Conservation (phyloP, 164 flowering plant species). For the Tetrastigma voinierianum region DNA sequence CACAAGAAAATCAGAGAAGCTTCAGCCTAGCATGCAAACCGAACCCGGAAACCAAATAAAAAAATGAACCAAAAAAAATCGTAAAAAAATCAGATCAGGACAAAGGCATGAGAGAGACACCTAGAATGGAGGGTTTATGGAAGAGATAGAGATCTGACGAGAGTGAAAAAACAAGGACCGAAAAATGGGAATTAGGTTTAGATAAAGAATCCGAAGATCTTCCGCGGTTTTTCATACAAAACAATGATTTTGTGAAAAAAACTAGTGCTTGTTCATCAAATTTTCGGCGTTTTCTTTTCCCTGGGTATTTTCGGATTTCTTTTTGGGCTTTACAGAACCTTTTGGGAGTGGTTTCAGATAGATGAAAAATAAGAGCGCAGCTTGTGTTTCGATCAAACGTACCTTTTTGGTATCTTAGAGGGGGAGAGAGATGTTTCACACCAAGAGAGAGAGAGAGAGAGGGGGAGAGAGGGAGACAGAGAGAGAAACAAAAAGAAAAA, state of each 20-base stretch:
- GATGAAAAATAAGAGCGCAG: not conserved
- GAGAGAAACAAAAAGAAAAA: constrained; percentile 3
- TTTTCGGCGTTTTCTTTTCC: not conserved
- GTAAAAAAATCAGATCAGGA: not conserved
- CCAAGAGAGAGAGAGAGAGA: constrained; percentile 13
- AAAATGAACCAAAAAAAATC: not conserved
- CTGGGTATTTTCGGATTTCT: not conserved
- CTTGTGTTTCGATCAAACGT: constrained; percentile 28
- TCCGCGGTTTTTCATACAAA: too few relatives aligned
- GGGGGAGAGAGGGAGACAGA: not conserved
- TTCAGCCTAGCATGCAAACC: constrained; percentile 14
- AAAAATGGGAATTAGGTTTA: constrained; percentile 1
- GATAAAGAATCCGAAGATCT: too few relatives aligned
- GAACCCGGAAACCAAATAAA: constrained; percentile 10
- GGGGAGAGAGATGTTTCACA: constrained; percentile 11
- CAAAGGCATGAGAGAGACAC: not conserved
- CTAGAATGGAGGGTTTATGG: not conserved
- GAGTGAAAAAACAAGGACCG: not conserved
- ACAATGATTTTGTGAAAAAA: too few relatives aligned
- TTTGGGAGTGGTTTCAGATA: not conserved
- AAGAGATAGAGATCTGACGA: constrained; percentile 2
- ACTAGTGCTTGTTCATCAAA: too few relatives aligned
- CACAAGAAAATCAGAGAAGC: constrained; percentile 3
- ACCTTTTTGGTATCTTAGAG: constrained; percentile 28
- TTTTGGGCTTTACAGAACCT: not conserved